Evolutionary conservation across 257 asterid genomes (phyloP).

Genomic region (Linaria vulgaris): DNA sequence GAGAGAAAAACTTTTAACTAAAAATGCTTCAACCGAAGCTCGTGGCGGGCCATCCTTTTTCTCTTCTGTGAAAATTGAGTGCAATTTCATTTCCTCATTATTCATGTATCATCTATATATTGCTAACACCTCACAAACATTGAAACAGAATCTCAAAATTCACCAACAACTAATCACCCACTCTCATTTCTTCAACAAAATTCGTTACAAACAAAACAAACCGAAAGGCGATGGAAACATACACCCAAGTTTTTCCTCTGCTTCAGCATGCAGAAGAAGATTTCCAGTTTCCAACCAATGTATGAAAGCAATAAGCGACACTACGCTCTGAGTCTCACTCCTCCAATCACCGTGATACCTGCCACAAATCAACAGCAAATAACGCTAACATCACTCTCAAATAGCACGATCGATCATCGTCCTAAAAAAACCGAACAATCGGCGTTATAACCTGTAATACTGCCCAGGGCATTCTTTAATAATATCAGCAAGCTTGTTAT

Average conservation of each 20-base stretch:
- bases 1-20: too few relatives aligned
- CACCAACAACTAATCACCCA: too few relatives aligned
- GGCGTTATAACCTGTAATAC: conserved; percentile 63
- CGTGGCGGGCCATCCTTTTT: too few relatives aligned
- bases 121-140: too few relatives aligned
- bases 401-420: not conserved
- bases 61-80: too few relatives aligned
- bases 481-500: conserved; percentile 63
- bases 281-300: conserved; percentile 84
- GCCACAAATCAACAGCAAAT: conserved; percentile 20
- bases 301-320: conserved; percentile 81
- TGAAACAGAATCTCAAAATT: too few relatives aligned
- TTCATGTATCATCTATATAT: too few relatives aligned
- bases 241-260: conserved; percentile 90
- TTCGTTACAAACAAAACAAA: not conserved
- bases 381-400: conserved; percentile 9
- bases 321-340: conserved; percentile 81
- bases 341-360: conserved; percentile 94
- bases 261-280: conserved; percentile 80
- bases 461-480: conserved; percentile 75
- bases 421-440: not conserved
- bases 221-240: conserved; percentile 30
- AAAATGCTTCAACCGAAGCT: too few relatives aligned
- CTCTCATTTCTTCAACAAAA: not conserved
- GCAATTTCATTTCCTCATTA: too few relatives aligned